Evolutionary conservation across 768 basidiomycete species (phyloP), one percentile per base, ranked within the genome.

Genomic region (Russula vinacea): DNA sequence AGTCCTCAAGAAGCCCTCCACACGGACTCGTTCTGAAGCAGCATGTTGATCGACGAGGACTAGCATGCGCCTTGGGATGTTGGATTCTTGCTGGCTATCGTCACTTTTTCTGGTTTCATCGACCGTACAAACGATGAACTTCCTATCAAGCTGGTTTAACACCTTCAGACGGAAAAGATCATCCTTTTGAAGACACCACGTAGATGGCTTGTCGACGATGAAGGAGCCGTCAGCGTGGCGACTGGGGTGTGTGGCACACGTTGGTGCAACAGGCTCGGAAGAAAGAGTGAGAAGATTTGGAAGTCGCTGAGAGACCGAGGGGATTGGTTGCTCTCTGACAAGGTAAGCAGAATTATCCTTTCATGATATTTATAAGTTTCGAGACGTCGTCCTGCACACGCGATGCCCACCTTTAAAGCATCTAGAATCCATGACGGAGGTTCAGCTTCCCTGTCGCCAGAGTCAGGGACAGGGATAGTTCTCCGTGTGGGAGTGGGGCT

Each of bases 41-140:
- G 97, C 97, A 73, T 99, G 97, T 74, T 99, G 97, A 77, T 99
- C 97, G 53, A 99, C 81, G 57, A 98, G 80, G 37, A 96, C 78
- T 35, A 98, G 81, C 1, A 76, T 72, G 59, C 52, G 53, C 19
- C 44, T 49, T 26, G 68, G 68, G 29, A 45, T 63, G 39, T 60
- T 62, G 66, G 62, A 44, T 44, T 64, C 45, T 51, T 62, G 70
- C 44, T 47, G 62, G 45, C 69, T 69, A 62, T 42, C 55, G 29
- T 67, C 69, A 5, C 67, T 55, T 51, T 66, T 69, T 24, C 56
- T 62, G 53, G 71, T 70, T 50, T 60, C 71, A 62, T 76, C 71
- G 62, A 89, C 74, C 29, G 83, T 73, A 73, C 93, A 94, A 33
- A 86, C 89, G 67, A 98, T 83, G 73, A 95, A 98, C 76, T 98